Evolutionary conservation across 495 filamentous ascomycete species (phyloP), one percentile per base, ranked within the genome.

Genomic region (Penicillium riverlandense): DNA sequence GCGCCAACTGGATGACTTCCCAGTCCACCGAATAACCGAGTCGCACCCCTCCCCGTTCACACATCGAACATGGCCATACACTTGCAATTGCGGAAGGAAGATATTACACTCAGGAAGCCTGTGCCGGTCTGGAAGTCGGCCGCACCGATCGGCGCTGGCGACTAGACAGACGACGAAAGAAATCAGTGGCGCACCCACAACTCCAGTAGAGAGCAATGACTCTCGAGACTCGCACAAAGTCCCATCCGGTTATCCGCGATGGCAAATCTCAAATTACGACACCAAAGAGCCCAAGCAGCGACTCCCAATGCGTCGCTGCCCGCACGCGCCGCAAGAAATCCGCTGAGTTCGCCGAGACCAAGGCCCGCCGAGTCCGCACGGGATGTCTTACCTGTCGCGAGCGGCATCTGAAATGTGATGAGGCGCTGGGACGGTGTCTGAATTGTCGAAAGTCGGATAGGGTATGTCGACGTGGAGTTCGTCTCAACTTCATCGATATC

Each of bases 401-500:
- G 56, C 71, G 85, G 32, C 84, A 88, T 65, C 57, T 88, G 38
- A 88, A 88, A 62, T 88, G 84, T 59, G 91, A 98, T 57, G 92
- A 98, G 63, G 83, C 72, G 1, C 54, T 80, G 31, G 88, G 89
- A 3, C 71, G 81, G 37, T 97, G 91, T 57, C 63, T 78, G 42
- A 98, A 98, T 54, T 98, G 92, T 65, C 77, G 76, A 15, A 97
- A 96, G 61, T 91, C 90, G 14, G 88, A 77, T 50, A 74, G 91
- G 37, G 68, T 82, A 33, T 98, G 92, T 72, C 85, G 89, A 59
- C 77, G 90, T 35, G 92, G 92, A 10, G 70, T 96, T 14, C 77
- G 88, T 32, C 74, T 98, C 34, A 98, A 97, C 59, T 98, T 95
- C 55, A 90, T 95, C 50, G 90, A 96, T 55, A 86, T 81, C 7